Conservation (phyloP, 2,329 filamentous ascomycete genomes). For the Aureobasidium namibiae region DNA sequence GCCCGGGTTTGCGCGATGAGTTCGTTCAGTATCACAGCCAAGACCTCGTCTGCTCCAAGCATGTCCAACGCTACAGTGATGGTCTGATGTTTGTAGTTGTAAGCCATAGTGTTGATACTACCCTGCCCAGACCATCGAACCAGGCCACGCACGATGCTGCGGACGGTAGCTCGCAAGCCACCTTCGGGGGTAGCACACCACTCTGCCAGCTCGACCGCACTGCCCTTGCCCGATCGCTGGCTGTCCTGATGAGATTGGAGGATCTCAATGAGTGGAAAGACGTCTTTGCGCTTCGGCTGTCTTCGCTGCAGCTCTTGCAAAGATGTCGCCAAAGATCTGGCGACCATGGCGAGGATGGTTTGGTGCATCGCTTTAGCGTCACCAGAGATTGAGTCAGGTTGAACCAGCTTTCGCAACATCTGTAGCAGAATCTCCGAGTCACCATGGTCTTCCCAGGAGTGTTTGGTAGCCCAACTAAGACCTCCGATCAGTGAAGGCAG, state of each 20-base stretch:
- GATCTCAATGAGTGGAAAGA: slow-evolving; percentile 59
- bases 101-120: slow-evolving; percentile 43
- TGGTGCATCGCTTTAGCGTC: slow-evolving; percentile 65
- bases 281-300: slow-evolving; percentile 58
- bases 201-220: slow-evolving; percentile 58
- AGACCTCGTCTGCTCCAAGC: slow-evolving; percentile 52
- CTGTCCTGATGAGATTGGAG: slow-evolving; percentile 52
- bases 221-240: slow-evolving; percentile 54
- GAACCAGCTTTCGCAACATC: slow-evolving; percentile 64
- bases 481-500: slow-evolving; percentile 70
- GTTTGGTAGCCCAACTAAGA: slow-evolving; percentile 61
- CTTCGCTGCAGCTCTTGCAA: slow-evolving; percentile 59
- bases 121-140: slow-evolving; percentile 54
- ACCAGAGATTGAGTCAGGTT: slow-evolving; percentile 59
- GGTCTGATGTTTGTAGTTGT: slow-evolving; percentile 65
- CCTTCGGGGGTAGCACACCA: slow-evolving; percentile 44
- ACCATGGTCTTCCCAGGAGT: slow-evolving; percentile 56
- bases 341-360: slow-evolving; percentile 63
- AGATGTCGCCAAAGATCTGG: slow-evolving; percentile 58
- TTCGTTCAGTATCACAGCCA: slow-evolving; percentile 60
- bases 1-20: slow-evolving; percentile 53
- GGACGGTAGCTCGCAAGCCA: slow-evolving; percentile 51
- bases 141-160: slow-evolving; percentile 54
- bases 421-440: slow-evolving; percentile 63
- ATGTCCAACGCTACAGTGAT: slow-evolving; percentile 54